These are phyloP conservation scores for Cercis canadensis DNA, from an alignment of 306 rosid genomes.

Conservation along the genomic window DNA sequence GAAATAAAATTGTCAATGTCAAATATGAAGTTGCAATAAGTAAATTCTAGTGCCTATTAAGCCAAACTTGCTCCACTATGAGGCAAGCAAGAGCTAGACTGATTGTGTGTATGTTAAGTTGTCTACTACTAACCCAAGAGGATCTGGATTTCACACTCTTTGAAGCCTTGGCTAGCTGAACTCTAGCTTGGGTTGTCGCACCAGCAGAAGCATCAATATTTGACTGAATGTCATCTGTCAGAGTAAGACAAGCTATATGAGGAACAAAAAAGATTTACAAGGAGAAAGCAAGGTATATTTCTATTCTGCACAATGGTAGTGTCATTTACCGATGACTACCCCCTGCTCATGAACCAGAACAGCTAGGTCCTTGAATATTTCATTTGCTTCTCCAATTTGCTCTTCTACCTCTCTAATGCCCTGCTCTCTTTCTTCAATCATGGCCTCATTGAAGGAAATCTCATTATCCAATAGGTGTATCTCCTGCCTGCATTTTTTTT, in stretches of 20 bases:
- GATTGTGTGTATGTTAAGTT: not conserved
- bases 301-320: not conserved
- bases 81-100: conserved; percentile 23
- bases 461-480: conserved; percentile 63
- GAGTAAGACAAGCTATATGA: conserved; percentile 25
- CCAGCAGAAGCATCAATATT: conserved; percentile 66
- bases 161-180: conserved; percentile 40
- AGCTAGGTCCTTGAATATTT: conserved; percentile 85
- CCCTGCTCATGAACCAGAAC: conserved; percentile 89
- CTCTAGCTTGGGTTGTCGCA: conserved; percentile 48
- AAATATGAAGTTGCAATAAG: not conserved
- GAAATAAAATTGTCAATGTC: conserved; percentile 28
- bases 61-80: conserved; percentile 10
- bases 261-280: not conserved
- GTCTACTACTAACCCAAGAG: conserved; percentile 55
- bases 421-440: conserved; percentile 87
- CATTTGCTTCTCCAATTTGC: conserved; percentile 75
- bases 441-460: conserved; percentile 78
- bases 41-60: not conserved
- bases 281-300: too few relatives aligned
- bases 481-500: conserved; percentile 67
- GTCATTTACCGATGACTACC: conserved; percentile 66
- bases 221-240: conserved; percentile 74
- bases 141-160: conserved; percentile 64
- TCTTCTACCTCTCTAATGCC: conserved; percentile 74